Evolutionary conservation across 805 yeast genomes (phyloP), one percentile per base, ranked within the genome.

Genomic region (Candida incommunis): DNA sequence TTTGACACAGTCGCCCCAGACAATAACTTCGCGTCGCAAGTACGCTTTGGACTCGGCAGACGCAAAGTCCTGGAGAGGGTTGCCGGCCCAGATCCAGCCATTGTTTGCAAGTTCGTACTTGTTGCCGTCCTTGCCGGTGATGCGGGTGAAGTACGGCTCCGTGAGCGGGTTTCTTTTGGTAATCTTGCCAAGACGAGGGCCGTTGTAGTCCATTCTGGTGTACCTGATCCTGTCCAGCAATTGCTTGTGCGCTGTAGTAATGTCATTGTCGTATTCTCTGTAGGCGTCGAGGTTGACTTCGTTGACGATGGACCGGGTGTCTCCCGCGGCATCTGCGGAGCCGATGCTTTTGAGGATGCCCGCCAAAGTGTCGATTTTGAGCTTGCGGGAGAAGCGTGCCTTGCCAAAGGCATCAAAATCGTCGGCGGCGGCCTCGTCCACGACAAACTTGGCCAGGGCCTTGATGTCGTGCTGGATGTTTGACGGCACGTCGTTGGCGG

Each of bases 51-150:
- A 77, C 45, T 78, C 54, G 23, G 71, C 62, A 0, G 95, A 82
- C 0, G 97, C 98, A 71, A 90, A 90, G 64, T 90, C 97, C 2
- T 85, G 81, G 46, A 88, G 64, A 1, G 97, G 96, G 53, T 90
- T 80, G 9, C 95, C 96, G 44, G 85, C 88, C 98, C 98, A 90
- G 46, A 92, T 86, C 96, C 97, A 90, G 41, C 98, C 98, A 57
- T 92, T 90, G 58, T 92, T 92, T 2, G 95, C 97, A 48, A 90
- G 66, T 2, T 62, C 66, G 4, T 58, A 52, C 5, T 23, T 41
- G 31, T 71, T 68, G 2, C 87, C 90, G 42, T 68, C 67, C 2
- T 57, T 57, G 42, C 61, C 72, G 2, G 53, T 59, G 52, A 88
- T 76, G 47, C 87, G 68, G 1, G 96, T 86, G 61, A 92, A 90